phyloP scores from a whole-genome alignment of 345 rosid species.

The Salix udensis region DNA sequence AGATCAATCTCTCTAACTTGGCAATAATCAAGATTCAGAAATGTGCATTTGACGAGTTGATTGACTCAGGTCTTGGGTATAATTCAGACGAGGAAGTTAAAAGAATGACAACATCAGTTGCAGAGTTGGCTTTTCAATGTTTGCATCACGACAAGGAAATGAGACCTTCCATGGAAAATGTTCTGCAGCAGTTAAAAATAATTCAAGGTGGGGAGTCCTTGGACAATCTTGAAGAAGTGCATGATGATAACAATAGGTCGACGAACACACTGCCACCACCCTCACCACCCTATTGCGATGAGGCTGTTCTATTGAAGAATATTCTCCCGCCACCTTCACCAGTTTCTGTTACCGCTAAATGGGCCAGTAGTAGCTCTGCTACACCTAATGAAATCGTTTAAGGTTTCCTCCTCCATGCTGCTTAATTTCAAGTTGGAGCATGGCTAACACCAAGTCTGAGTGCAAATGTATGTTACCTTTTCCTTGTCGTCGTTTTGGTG shows the following conservation, averaged over 20 bases:
- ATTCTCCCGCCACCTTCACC: slow-evolving; percentile 44
- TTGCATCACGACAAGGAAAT: slow-evolving; percentile 14
- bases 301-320: slow-evolving; percentile 33
- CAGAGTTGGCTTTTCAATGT: slow-evolving; percentile 18
- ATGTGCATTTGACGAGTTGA: slow-evolving; percentile 12
- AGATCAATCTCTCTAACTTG: slow-evolving; percentile 10
- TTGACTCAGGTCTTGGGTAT: slow-evolving; percentile 9
- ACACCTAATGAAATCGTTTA: slow-evolving; percentile 38
- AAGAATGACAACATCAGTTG: slow-evolving; percentile 8
- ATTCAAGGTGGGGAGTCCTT: slow-evolving; percentile 16
- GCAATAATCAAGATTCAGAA: slow-evolving; percentile 11
- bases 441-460: not conserved
- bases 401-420: not conserved
- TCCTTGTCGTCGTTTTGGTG: not conserved
- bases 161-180: slow-evolving; percentile 19
- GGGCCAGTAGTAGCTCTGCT: slow-evolving; percentile 41
- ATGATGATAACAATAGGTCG: slow-evolving; percentile 8
- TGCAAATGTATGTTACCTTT: not conserved
- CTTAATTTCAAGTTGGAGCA: not conserved
- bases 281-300: slow-evolving; percentile 29
- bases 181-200: slow-evolving; percentile 7
- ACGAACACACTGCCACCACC: slow-evolving; percentile 19
- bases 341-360: slow-evolving; percentile 46
- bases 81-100: slow-evolving; percentile 11
- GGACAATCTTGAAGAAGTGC: slow-evolving; percentile 5